These are phyloP conservation scores for Paraphaeosphaeria sporulosa DNA, from an alignment of 2,329 filamentous ascomycete species.

Conservation along the genomic window DNA sequence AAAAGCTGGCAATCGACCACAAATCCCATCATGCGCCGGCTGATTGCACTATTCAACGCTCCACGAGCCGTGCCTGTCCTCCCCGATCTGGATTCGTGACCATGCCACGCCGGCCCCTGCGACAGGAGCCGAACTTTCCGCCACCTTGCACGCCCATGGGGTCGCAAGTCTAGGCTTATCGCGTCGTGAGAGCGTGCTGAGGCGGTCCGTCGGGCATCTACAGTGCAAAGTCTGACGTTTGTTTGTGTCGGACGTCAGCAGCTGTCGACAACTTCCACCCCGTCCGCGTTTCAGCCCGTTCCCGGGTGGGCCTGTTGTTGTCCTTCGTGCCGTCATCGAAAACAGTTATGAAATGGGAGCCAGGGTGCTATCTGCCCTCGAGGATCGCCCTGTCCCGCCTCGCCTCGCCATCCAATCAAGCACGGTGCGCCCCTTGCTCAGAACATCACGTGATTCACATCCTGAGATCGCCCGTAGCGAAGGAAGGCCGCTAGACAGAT, in stretches of 20 bases:
- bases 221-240: not conserved
- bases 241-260: constrained; percentile 11
- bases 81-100: not conserved
- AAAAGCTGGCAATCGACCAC: not conserved
- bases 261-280: constrained; percentile 1
- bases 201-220: constrained; percentile 1
- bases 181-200: constrained; percentile 4
- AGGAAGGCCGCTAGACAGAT: constrained; percentile 4
- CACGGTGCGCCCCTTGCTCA: not conserved
- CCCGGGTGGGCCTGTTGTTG: constrained; percentile 6
- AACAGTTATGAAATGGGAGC: not conserved
- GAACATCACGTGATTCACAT: not conserved
- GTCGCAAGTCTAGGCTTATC: not conserved
- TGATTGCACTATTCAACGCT: not conserved
- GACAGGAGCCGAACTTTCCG: constrained; percentile 6
- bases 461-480: constrained; percentile 1
- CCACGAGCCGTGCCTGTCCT: not conserved
- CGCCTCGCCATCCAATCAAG: constrained; percentile 5
- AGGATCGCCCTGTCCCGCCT: constrained; percentile 3
- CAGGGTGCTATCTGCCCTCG: not conserved
- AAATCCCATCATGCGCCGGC: constrained; percentile 2
- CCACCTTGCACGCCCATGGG: constrained; percentile 9
- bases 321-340: constrained; percentile 7
- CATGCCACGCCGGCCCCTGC: not conserved
- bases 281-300: constrained; percentile 9